A percentile compares a stretch with the other conserved stretches of the same genome.
Evolutionary conservation across 768 basidiomycete genomes (phyloP).

Genomic region (Panaeolus cyanescens): DNA sequence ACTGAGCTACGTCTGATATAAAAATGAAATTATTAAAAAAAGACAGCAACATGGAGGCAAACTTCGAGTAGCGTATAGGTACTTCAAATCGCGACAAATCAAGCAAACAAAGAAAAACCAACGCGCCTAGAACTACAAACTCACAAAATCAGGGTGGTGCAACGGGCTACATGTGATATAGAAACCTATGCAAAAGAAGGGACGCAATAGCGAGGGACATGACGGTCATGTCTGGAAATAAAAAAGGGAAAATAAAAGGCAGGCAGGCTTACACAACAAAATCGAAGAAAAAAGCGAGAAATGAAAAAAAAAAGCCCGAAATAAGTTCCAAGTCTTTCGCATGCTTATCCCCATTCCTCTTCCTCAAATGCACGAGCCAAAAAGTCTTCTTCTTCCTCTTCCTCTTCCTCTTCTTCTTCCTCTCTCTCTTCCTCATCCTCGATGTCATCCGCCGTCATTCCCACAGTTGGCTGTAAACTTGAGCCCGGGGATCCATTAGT

Average conservation of each 20-base stretch:
- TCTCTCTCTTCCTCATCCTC: conserved; percentile 45
- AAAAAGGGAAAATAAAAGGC: neutral
- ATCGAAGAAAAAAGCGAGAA: conserved; percentile 8
- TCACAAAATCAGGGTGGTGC: neutral
- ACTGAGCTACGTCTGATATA: neutral
- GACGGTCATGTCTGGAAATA: neutral
- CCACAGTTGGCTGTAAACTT: neutral
- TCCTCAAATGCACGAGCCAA: conserved; percentile 79
- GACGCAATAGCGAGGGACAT: neutral
- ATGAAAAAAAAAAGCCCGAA: conserved; percentile 9
- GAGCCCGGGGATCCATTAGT: neutral
- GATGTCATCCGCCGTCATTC: conserved; percentile 37
- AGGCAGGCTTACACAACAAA: neutral
- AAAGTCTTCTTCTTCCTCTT: conserved; percentile 74
- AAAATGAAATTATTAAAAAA: neutral
- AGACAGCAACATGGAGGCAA: neutral
- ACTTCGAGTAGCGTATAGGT: neutral
- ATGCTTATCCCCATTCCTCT: conserved; percentile 65
- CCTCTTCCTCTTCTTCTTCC: conserved; percentile 49
- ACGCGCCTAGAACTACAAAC: neutral
- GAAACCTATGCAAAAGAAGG: neutral
- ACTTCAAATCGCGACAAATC: neutral
- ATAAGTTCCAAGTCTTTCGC: conserved; percentile 3
- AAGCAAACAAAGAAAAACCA: neutral
- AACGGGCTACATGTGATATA: neutral